These are phyloP conservation scores for Dioscorea cayenensis DNA, from an alignment of 116 monocot genomes.

Conservation along the genomic window DNA sequence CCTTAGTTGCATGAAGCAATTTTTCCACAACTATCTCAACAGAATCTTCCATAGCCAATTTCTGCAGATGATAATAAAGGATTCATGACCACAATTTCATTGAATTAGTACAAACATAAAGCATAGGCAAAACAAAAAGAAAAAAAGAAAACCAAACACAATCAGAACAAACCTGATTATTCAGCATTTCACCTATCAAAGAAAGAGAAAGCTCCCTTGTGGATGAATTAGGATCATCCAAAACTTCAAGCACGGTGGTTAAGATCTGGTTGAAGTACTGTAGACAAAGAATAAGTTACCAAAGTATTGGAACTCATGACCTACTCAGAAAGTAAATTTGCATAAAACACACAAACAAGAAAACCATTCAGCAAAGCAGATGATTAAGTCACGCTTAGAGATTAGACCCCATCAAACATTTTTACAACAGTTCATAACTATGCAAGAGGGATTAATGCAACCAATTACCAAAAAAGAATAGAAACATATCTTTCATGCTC, in stretches of 20 bases:
- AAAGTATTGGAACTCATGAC: too few relatives aligned
- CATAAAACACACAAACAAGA: too few relatives aligned
- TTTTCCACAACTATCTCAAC: conserved; percentile 94
- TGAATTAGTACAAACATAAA: background rate
- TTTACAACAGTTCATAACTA: too few relatives aligned
- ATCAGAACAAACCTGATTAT: conserved; percentile 59
- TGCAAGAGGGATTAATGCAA: too few relatives aligned
- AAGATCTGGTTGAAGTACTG: conserved; percentile 99
- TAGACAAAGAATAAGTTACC: background rate
- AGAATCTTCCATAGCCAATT: conserved; percentile 83
- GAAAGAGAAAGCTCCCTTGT: conserved; percentile 77
- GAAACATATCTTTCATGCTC: too few relatives aligned
- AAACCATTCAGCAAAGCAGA: too few relatives aligned
- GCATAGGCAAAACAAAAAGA: background rate
- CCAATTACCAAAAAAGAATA: too few relatives aligned
- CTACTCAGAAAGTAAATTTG: too few relatives aligned
- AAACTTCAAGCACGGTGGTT: conserved; percentile 77
- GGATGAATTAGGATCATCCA: conserved; percentile 77
- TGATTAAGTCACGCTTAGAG: too few relatives aligned
- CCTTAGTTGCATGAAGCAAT: conserved; percentile 71
- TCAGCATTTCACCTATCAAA: conserved; percentile 82
- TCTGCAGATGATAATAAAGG: conserved; percentile 30
- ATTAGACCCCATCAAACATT: too few relatives aligned
- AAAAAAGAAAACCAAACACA: background rate
- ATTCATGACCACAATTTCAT: background rate